Conservation (phyloP, 1,284 basidiomycete species). For the Puccinia brachypodii region DNA sequence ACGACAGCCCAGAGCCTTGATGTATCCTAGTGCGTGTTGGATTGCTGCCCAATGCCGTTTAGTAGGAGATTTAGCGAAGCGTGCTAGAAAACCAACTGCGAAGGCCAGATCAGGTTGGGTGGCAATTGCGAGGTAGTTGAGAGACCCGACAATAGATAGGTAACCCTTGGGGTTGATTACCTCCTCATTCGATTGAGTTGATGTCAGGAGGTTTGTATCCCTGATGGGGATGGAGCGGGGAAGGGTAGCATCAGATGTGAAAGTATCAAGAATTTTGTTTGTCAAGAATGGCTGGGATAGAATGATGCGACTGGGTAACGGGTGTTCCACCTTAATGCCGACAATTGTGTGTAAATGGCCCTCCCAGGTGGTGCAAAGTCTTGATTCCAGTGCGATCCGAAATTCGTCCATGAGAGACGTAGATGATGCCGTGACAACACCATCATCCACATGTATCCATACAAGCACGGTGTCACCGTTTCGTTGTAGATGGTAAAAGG, state of each 20-base stretch:
- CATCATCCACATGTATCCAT: conserved; percentile 23
- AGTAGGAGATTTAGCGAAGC: background rate
- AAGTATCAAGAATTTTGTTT: background rate
- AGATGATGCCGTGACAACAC: background rate
- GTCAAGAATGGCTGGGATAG: background rate
- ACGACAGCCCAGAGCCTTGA: background rate
- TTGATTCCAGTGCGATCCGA: background rate
- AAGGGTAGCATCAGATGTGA: background rate
- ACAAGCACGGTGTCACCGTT: background rate
- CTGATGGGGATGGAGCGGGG: background rate
- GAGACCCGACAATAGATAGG: conserved; percentile 4
- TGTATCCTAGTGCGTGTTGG: background rate
- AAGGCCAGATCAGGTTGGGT: conserved; percentile 13
- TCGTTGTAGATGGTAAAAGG: background rate
- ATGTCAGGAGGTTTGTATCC: background rate
- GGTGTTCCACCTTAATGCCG: background rate
- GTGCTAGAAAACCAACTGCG: conserved; percentile 8
- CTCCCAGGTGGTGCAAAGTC: background rate
- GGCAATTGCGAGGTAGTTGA: conserved; percentile 12
- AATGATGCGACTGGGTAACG: background rate
- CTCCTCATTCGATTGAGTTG: background rate
- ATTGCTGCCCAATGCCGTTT: conserved; percentile 1
- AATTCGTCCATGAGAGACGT: background rate
- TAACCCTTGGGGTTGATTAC: background rate
- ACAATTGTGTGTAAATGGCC: background rate